These are phyloP conservation scores for Lizonia empirigonia DNA, from an alignment of 2,329 filamentous ascomycete species.

Conservation along the genomic window DNA sequence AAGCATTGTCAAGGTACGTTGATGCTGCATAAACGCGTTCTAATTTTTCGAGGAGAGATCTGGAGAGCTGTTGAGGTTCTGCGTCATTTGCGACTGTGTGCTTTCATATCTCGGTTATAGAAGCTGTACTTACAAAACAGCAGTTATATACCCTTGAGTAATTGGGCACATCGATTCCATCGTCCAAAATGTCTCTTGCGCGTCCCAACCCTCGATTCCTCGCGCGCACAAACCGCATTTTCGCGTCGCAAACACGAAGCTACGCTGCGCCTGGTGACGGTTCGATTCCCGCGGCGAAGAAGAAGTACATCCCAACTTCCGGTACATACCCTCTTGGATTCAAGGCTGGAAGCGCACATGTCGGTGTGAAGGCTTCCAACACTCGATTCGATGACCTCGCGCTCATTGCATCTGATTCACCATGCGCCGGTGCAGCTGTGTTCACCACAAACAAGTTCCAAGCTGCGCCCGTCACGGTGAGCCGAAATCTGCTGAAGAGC, in stretches of 20 bases:
- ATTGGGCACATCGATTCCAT: neutral
- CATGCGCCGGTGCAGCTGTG: constrained; percentile 86
- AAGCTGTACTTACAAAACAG: constrained; percentile 10
- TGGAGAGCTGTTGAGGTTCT: constrained; percentile 4
- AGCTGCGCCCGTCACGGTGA: constrained; percentile 90
- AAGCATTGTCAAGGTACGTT: constrained; percentile 7
- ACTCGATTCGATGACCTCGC: constrained; percentile 90
- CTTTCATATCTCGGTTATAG: neutral
- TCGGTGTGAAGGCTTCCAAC: constrained; percentile 92
- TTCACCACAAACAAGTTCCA: constrained; percentile 99
- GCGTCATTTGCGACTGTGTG: constrained; percentile 15
- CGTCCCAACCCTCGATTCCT: constrained; percentile 38
- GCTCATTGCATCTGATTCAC: constrained; percentile 81
- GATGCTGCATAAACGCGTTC: neutral
- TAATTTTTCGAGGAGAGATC: neutral
- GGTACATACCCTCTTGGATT: constrained; percentile 93
- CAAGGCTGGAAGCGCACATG: constrained; percentile 81
- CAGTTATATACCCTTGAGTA: constrained; percentile 2
- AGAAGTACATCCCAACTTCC: constrained; percentile 83
- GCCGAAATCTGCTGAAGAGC: constrained; percentile 70
- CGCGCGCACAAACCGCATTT: constrained; percentile 30
- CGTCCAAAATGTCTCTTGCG: constrained; percentile 38
- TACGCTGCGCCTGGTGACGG: constrained; percentile 66
- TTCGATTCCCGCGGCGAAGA: constrained; percentile 76
- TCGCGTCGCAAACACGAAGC: constrained; percentile 51